These are phyloP conservation scores for Globisporangium heterothallicum DNA, from an alignment of 352 stramenopile genomes.

Conservation along the genomic window DNA sequence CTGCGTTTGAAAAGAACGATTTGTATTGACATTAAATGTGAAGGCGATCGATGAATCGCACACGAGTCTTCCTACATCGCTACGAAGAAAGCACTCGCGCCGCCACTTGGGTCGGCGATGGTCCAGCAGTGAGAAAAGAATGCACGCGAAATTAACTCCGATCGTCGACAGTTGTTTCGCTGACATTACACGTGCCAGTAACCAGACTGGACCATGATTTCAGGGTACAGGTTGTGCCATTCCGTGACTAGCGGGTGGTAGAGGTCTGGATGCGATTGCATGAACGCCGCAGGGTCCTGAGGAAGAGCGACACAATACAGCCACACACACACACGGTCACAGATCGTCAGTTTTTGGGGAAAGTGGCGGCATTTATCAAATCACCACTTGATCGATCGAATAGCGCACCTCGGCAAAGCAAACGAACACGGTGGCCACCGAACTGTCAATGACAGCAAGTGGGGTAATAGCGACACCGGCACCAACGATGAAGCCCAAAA, in stretches of 20 bases:
- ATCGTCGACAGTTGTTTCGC: too few species aligned
- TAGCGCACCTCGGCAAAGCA: slow-evolving; percentile 89
- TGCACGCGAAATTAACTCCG: too few species aligned
- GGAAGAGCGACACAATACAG: not conserved
- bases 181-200: slow-evolving; percentile 62
- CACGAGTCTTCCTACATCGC: too few species aligned
- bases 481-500: slow-evolving; percentile 88
- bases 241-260: slow-evolving; percentile 80
- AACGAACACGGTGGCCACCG: slow-evolving; percentile 95
- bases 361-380: too few species aligned
- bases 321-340: not conserved
- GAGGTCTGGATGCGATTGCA: slow-evolving; percentile 70
- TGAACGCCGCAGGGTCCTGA: slow-evolving; percentile 74
- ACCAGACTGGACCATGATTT: slow-evolving; percentile 84
- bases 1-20: too few species aligned
- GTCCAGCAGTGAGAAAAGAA: too few species aligned
- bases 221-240: slow-evolving; percentile 86
- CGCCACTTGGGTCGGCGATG: too few species aligned
- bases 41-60: too few species aligned
- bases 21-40: too few species aligned
- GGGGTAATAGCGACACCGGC: slow-evolving; percentile 86
- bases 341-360: too few species aligned
- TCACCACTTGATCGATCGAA: not conserved
- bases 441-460: slow-evolving; percentile 90
- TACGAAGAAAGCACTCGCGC: too few species aligned